phyloP scores from a whole-genome alignment of 805 yeast species.

The Wickerhamomyces chambardii region DNA sequence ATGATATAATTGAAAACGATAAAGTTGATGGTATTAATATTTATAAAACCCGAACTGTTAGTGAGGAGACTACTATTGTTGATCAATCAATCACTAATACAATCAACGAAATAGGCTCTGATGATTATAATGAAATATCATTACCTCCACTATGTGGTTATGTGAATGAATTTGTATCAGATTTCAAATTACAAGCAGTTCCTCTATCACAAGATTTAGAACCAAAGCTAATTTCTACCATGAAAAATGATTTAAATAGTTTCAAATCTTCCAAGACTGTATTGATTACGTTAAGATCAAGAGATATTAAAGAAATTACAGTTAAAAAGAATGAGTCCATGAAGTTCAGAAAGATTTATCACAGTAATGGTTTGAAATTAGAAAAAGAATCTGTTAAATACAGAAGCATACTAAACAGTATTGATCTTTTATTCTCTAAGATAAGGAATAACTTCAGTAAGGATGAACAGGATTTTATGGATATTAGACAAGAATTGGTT shows the following conservation, averaged over 20 bases:
- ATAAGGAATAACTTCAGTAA: not conserved
- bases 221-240: slow-evolving; percentile 34
- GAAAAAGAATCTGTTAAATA: not conserved
- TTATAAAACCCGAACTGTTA: not conserved
- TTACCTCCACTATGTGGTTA: slow-evolving; percentile 21
- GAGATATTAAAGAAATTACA: slow-evolving; percentile 26
- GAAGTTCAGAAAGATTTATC: not conserved
- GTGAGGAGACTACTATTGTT: slow-evolving; percentile 6
- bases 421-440: slow-evolving; percentile 6
- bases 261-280: slow-evolving; percentile 17
- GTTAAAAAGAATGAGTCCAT: slow-evolving; percentile 12
- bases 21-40: too few relatives aligned
- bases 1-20: slow-evolving; percentile 9
- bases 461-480: not conserved
- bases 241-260: slow-evolving; percentile 40
- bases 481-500: not conserved
- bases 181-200: slow-evolving; percentile 40
- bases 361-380: too few relatives aligned
- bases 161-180: slow-evolving; percentile 14
- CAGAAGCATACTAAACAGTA: not conserved
- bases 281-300: slow-evolving; percentile 23
- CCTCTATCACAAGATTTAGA: slow-evolving; percentile 43
- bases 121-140: slow-evolving; percentile 4
- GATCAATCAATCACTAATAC: not conserved
- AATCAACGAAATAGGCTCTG: not conserved